Evolutionary conservation across 495 filamentous ascomycete species (phyloP).

Genomic region (Neurospora pannonica): DNA sequence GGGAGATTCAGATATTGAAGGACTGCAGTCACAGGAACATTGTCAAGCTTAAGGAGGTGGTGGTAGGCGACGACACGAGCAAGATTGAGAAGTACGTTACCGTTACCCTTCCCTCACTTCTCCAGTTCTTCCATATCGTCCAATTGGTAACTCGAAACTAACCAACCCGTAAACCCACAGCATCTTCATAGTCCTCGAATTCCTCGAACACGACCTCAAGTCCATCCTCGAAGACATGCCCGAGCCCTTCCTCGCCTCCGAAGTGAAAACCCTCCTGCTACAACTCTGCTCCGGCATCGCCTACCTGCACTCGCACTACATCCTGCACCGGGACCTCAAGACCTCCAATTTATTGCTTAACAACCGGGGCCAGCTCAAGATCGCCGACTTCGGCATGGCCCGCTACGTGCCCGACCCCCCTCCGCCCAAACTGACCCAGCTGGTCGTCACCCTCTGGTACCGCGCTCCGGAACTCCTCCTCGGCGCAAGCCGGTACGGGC

Average conservation of each 20-base stretch:
- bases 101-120: constrained; percentile 6
- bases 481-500: constrained; percentile 66
- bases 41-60: constrained; percentile 73
- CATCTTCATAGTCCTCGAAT: constrained; percentile 95
- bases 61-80: constrained; percentile 58
- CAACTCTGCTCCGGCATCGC: constrained; percentile 76
- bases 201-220: constrained; percentile 96
- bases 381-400: constrained; percentile 97
- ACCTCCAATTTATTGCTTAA: constrained; percentile 92
- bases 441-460: constrained; percentile 98
- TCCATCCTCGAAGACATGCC: constrained; percentile 87
- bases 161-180: constrained; percentile 39
- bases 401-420: constrained; percentile 68
- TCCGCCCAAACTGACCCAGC: constrained; percentile 73
- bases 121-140: no score
- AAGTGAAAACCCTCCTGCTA: constrained; percentile 79
- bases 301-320: constrained; percentile 85
- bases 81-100: constrained; percentile 59
- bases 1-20: constrained; percentile 64
- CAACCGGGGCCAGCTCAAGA: constrained; percentile 90
- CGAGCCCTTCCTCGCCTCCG: constrained; percentile 86
- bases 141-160: neutral
- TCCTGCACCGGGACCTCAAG: constrained; percentile 94
- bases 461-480: constrained; percentile 84
- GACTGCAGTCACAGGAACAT: constrained; percentile 60